Evolutionary conservation across 306 rosid species (phyloP).

Genomic region (Lathyrus oleraceus): DNA sequence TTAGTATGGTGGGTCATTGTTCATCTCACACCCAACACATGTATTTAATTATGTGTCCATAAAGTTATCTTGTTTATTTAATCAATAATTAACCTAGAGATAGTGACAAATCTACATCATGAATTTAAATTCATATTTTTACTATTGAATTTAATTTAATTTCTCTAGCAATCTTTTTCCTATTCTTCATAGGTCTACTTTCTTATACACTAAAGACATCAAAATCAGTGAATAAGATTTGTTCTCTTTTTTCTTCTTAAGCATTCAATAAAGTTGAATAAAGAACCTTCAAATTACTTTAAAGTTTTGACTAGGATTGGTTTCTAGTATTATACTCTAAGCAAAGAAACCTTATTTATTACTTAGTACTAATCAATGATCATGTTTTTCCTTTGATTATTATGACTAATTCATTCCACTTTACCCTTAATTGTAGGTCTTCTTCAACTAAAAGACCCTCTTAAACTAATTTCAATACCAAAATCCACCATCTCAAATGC

Average conservation of each 20-base stretch:
- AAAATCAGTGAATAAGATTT: conserved; percentile 24
- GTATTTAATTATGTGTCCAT: conserved; percentile 31
- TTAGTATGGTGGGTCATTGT: conserved; percentile 38
- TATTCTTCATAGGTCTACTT: conserved; percentile 33
- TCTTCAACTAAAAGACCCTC: conserved; percentile 64
- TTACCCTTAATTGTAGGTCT: conserved; percentile 56
- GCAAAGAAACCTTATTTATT: conserved; percentile 39
- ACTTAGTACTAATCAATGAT: conserved; percentile 15
- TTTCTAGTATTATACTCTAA: conserved; percentile 35
- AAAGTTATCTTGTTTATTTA: conserved; percentile 34
- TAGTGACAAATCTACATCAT: conserved; percentile 37
- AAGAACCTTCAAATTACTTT: conserved; percentile 37
- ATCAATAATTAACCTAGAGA: conserved; percentile 18
- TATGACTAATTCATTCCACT: conserved; percentile 26
- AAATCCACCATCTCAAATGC: conserved; percentile 41
- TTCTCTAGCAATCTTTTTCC: conserved; percentile 29
- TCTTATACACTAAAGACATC: conserved; percentile 27
- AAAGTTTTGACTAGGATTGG: conserved; percentile 27
- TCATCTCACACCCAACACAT: conserved; percentile 33
- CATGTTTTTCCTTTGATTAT: conserved; percentile 9
- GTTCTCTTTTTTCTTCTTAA: conserved; percentile 23
- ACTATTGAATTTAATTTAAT: conserved; percentile 18
- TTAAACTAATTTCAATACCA: conserved; percentile 43
- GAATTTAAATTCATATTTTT: conserved; percentile 20
- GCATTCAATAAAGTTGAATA: conserved; percentile 38